These are phyloP conservation scores for Castanea mollissima DNA, from an alignment of 306 rosid species.

Conservation along the genomic window DNA sequence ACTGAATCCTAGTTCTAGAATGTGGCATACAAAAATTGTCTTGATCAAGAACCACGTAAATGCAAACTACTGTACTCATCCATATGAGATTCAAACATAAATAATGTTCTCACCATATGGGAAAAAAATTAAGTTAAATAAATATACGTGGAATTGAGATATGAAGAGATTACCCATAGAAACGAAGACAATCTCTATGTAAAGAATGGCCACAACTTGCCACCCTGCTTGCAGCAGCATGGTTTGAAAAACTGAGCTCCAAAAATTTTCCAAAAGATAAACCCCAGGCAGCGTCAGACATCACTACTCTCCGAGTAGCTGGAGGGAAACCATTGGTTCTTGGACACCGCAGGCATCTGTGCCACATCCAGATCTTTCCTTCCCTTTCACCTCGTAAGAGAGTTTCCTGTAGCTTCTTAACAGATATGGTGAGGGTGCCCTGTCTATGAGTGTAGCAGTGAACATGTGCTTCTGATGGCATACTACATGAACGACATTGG, in stretches of 20 bases:
- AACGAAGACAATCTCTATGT: slow-evolving; percentile 98
- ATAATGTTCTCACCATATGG: not conserved
- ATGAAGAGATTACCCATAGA: slow-evolving; percentile 70
- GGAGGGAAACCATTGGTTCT: slow-evolving; percentile 89
- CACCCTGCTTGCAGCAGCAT: slow-evolving; percentile 97
- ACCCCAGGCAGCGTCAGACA: slow-evolving; percentile 99
- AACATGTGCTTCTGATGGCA: slow-evolving; percentile 98
- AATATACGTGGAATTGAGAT: not conserved
- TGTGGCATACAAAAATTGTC: slow-evolving; percentile 6
- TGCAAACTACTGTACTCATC: not conserved
- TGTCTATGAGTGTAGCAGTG: slow-evolving; percentile 94
- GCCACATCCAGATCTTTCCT: slow-evolving; percentile 99
- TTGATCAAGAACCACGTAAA: slow-evolving; percentile 13
- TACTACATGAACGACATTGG: slow-evolving; percentile 75
- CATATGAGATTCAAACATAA: not conserved
- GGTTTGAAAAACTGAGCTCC: slow-evolving; percentile 99
- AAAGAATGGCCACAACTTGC: slow-evolving; percentile 99
- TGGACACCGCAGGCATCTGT: slow-evolving; percentile 93
- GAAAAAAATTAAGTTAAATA: not conserved
- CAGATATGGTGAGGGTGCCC: slow-evolving; percentile 96
- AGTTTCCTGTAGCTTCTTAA: slow-evolving; percentile 69
- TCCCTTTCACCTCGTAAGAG: slow-evolving; percentile 89
- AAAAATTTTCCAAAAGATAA: slow-evolving; percentile 96
- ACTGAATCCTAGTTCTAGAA: slow-evolving; percentile 10
- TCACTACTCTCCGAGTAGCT: slow-evolving; percentile 83